These are phyloP conservation scores for Bruguiera sexangula DNA, from an alignment of 345 rosid species.

Conservation along the genomic window DNA sequence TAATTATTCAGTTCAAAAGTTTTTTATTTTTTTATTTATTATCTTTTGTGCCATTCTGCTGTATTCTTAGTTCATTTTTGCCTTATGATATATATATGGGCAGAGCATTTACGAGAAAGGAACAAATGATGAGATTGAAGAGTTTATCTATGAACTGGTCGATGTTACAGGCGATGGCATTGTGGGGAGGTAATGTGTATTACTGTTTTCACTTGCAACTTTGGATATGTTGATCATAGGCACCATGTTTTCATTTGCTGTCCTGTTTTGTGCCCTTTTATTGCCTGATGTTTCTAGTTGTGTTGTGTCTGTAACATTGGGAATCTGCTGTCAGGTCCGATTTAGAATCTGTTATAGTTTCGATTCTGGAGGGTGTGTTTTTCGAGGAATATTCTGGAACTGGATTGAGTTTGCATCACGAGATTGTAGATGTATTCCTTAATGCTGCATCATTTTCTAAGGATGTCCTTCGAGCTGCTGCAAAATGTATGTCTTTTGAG, in stretches of 20 bases:
- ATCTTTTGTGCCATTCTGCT: neutral
- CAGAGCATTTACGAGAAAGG: conserved; percentile 87
- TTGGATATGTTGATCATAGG: neutral
- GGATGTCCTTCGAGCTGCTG: conserved; percentile 33
- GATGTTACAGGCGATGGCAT: conserved; percentile 61
- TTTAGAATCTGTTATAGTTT: conserved; percentile 45
- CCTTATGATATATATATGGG: neutral
- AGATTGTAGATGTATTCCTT: conserved; percentile 48
- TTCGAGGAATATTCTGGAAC: conserved; percentile 29
- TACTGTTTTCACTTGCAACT: conserved; percentile 1
- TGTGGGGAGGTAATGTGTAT: conserved; percentile 49
- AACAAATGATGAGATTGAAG: conserved; percentile 72
- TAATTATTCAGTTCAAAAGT: neutral
- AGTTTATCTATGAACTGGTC: conserved; percentile 66
- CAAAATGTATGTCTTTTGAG: conserved; percentile 64
- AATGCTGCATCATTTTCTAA: conserved; percentile 58
- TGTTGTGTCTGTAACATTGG: conserved; percentile 12
- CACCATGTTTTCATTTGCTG: neutral
- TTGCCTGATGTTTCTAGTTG: conserved; percentile 1
- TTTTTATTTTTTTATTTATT: neutral
- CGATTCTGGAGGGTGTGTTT: conserved; percentile 50
- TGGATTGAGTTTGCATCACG: conserved; percentile 35
- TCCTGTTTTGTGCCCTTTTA: conserved; percentile 2
- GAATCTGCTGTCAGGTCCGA: conserved; percentile 60
- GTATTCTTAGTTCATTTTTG: neutral